Conservation (phyloP, 1,284 basidiomycete species). For the Hymenochaete sp. region DNA sequence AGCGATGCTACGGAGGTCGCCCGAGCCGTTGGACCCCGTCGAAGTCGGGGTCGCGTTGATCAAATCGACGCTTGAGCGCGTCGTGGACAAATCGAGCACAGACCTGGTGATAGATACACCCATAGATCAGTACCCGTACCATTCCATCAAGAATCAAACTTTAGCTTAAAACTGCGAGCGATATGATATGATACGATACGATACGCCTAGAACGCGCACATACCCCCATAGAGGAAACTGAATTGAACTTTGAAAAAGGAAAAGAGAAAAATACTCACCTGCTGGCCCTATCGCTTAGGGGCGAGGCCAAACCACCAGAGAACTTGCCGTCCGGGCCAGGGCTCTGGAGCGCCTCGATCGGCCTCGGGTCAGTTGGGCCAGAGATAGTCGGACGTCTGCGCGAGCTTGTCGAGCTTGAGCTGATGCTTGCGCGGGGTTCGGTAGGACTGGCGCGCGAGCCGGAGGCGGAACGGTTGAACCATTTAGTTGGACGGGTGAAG, state of each 20-base stretch:
- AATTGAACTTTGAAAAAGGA: background rate
- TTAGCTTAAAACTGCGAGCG: too few relatives aligned
- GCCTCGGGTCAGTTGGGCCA: conserved; percentile 69
- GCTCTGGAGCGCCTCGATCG: conserved; percentile 42
- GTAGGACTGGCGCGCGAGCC: conserved; percentile 32
- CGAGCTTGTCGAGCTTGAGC: conserved; percentile 27
- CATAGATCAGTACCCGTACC: background rate
- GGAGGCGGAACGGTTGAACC: conserved; percentile 35
- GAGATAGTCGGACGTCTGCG: conserved; percentile 68
- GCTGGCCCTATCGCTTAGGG: conserved; percentile 33
- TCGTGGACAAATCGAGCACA: conserved; percentile 54
- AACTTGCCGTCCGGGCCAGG: conserved; percentile 18
- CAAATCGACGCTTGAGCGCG: conserved; percentile 37
- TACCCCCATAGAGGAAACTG: background rate
- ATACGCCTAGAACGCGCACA: background rate
- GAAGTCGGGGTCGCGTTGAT: conserved; percentile 32
- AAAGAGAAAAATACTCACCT: conserved; percentile 33
- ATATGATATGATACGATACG: too few relatives aligned
- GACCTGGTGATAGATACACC: conserved; percentile 39
- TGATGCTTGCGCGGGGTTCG: conserved; percentile 46
- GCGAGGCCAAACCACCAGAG: conserved; percentile 21
- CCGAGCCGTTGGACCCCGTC: conserved; percentile 33
- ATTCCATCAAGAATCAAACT: too few relatives aligned
- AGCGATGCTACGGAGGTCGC: conserved; percentile 60
- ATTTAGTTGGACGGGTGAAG: conserved; percentile 39